Conservation (phyloP, 2,329 filamentous ascomycete genomes). For the Saccharata proteae region DNA sequence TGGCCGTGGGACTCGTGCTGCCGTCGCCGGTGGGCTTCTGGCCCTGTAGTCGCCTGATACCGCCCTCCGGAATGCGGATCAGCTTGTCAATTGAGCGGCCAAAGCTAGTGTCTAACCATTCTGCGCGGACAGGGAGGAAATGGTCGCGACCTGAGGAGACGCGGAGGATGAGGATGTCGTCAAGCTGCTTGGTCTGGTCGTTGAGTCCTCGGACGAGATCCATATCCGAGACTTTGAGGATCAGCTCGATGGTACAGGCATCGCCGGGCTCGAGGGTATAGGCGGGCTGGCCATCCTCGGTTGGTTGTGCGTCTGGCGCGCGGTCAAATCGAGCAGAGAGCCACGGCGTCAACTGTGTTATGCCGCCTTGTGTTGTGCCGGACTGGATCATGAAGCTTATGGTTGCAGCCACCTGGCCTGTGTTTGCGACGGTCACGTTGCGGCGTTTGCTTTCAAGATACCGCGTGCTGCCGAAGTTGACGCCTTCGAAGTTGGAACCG, state of each 20-base stretch:
- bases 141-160: slow-evolving; percentile 79
- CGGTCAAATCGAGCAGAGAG: slow-evolving; percentile 54
- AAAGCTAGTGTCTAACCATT: slow-evolving; percentile 73
- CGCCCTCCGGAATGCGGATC: slow-evolving; percentile 66
- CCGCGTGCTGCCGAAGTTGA: slow-evolving; percentile 67
- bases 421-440: slow-evolving; percentile 80
- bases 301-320: slow-evolving; percentile 29
- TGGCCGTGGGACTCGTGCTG: not conserved
- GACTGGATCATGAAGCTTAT: slow-evolving; percentile 71
- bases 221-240: slow-evolving; percentile 53
- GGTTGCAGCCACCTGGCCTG: slow-evolving; percentile 66
- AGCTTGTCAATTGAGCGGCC: slow-evolving; percentile 81
- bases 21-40: slow-evolving; percentile 32
- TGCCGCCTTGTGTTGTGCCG: slow-evolving; percentile 32
- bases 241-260: slow-evolving; percentile 58
- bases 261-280: slow-evolving; percentile 77
- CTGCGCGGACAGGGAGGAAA: slow-evolving; percentile 69
- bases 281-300: slow-evolving; percentile 11
- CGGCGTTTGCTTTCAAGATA: slow-evolving; percentile 56
- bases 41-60: slow-evolving; percentile 59
- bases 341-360: slow-evolving; percentile 48
- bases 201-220: slow-evolving; percentile 60
- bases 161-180: slow-evolving; percentile 79
- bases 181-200: slow-evolving; percentile 50
- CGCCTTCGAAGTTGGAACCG: slow-evolving; percentile 37